A percentile compares a stretch with the other conserved stretches of the same genome.
phyloP scores from a whole-genome alignment of 2,329 filamentous ascomycete genomes.

The Xylaria sp. region DNA sequence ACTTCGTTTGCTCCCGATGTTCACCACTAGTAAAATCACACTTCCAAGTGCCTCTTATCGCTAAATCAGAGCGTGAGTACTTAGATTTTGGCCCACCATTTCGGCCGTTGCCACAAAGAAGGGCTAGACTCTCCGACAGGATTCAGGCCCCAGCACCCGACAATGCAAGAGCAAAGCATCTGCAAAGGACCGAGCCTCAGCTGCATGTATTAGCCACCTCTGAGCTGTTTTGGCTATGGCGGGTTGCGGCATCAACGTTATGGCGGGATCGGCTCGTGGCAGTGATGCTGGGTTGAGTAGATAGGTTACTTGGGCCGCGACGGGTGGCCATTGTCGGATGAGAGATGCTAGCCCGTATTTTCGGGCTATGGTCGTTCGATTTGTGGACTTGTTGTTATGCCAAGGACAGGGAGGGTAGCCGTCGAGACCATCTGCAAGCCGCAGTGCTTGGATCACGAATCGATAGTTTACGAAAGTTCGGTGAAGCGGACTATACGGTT shows the following conservation, averaged over 20 bases:
- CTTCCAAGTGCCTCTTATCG: background rate
- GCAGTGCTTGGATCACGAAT: background rate
- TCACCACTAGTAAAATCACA: background rate
- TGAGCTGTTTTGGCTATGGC: conserved; percentile 11
- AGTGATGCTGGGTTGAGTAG: conserved; percentile 16
- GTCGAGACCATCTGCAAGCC: conserved; percentile 4
- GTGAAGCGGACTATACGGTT: background rate
- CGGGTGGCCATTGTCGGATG: conserved; percentile 23
- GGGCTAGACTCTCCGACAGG: background rate
- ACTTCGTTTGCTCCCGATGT: background rate
- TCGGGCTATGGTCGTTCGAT: background rate
- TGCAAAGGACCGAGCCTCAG: conserved; percentile 25
- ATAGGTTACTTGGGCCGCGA: conserved; percentile 12
- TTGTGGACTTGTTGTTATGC: background rate
- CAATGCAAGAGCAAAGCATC: conserved; percentile 13
- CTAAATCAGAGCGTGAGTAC: background rate
- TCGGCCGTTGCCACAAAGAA: background rate
- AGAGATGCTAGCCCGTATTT: conserved; percentile 14
- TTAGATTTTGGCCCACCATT: background rate
- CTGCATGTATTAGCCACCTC: conserved; percentile 1
- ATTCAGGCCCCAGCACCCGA: conserved; percentile 6
- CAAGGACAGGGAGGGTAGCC: conserved; percentile 9
- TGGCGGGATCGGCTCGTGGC: conserved; percentile 24
- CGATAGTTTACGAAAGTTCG: background rate
- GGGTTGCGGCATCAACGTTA: conserved; percentile 28